phyloP scores from a whole-genome alignment of 179 eudicot genomes.

The Silene noctiflora region DNA sequence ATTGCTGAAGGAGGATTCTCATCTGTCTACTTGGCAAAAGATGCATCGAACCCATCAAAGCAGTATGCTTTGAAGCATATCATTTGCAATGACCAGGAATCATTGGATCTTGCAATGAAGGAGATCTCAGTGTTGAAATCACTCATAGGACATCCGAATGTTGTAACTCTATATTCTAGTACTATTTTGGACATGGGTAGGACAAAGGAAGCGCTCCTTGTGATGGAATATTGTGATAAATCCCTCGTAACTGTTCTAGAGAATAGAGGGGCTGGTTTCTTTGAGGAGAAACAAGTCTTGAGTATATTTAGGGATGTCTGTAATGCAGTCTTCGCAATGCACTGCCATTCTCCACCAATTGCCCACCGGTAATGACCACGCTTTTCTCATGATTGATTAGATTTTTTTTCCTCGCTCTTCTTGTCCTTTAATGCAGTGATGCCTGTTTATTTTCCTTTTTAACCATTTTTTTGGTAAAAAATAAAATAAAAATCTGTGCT shows the following conservation, averaged over 20 bases:
- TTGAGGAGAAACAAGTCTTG: constrained; percentile 81
- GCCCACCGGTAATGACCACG: constrained; percentile 75
- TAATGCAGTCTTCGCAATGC: constrained; percentile 97
- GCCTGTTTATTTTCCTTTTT: background rate
- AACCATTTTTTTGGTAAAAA: no score
- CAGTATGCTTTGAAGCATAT: constrained; percentile 96
- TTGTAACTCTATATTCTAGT: constrained; percentile 63
- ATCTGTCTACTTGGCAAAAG: constrained; percentile 85
- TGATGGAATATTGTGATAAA: constrained; percentile 93
- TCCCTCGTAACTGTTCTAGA: constrained; percentile 85
- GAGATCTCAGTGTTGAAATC: constrained; percentile 89
- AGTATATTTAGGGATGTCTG: constrained; percentile 84
- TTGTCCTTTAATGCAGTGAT: background rate
- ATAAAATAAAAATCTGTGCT: no score
- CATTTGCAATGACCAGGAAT: constrained; percentile 92
- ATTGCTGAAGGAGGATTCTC: constrained; percentile 99
- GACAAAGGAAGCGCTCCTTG: constrained; percentile 86
- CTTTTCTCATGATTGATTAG: background rate
- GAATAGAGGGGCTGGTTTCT: constrained; percentile 82
- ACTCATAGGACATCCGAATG: constrained; percentile 88
- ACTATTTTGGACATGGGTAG: constrained; percentile 87
- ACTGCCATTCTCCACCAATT: constrained; percentile 88
- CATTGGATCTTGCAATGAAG: constrained; percentile 73
- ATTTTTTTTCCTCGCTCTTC: background rate
- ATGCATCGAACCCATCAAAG: constrained; percentile 70